phyloP scores from a whole-genome alignment of 805 yeast species.

The Hanseniaspora osmophila region DNA sequence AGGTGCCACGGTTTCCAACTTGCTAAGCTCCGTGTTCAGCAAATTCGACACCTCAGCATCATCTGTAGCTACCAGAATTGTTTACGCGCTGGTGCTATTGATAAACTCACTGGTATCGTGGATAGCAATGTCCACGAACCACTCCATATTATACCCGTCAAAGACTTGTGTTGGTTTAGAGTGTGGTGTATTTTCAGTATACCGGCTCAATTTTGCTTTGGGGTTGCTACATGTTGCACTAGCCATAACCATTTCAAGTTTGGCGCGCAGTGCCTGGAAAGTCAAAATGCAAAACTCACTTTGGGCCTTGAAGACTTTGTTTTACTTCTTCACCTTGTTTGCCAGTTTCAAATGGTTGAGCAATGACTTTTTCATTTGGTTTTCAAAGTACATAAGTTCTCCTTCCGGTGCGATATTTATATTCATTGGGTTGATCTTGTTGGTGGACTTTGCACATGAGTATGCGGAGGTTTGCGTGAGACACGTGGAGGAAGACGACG shows the following conservation, averaged over 20 bases:
- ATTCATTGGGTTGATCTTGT: slow-evolving; percentile 73
- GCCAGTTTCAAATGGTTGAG: slow-evolving; percentile 61
- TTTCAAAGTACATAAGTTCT: slow-evolving; percentile 85
- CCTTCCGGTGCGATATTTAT: slow-evolving; percentile 73
- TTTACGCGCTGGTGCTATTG: slow-evolving; percentile 69
- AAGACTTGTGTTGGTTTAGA: slow-evolving; percentile 69
- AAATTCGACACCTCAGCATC: slow-evolving; percentile 51
- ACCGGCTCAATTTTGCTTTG: slow-evolving; percentile 75
- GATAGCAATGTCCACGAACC: slow-evolving; percentile 71
- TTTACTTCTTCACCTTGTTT: slow-evolving; percentile 43
- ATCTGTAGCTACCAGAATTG: slow-evolving; percentile 69
- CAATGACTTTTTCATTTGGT: slow-evolving; percentile 69
- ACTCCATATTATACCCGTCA: slow-evolving; percentile 61
- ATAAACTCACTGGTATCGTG: slow-evolving; percentile 77
- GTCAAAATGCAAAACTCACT: slow-evolving; percentile 76
- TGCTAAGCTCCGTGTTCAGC: slow-evolving; percentile 39
- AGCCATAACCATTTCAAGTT: slow-evolving; percentile 56
- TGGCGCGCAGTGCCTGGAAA: slow-evolving; percentile 66
- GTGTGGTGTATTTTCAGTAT: slow-evolving; percentile 92
- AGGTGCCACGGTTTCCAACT: slow-evolving; percentile 71
- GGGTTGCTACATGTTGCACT: slow-evolving; percentile 65
- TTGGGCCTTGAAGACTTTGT: slow-evolving; percentile 67
- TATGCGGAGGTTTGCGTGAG: slow-evolving; percentile 96
- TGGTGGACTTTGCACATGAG: slow-evolving; percentile 95
- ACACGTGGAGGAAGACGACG: slow-evolving; percentile 73